Base-by-base conservation (phyloP, 306 rosid genomes). In the Vachellia pachyceras region DNA sequence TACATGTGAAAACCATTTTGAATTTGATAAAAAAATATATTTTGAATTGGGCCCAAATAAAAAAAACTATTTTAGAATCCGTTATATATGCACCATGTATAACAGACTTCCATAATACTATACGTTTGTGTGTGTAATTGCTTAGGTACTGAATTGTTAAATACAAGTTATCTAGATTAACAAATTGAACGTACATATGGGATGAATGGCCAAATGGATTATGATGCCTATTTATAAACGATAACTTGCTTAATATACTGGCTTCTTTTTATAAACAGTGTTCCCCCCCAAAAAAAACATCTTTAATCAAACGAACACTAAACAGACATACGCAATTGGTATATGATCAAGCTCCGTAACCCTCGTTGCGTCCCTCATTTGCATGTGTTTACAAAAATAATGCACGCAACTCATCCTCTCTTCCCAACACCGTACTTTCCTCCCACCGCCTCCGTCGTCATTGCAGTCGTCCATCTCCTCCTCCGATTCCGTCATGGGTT, bases 401-500 rank as follows among this genome's bases (percentile, higher is more conserved):
- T 42, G 47, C 66, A 73, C 29, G 68, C 6, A 13, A 11, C 58
- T 20, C 64, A 20, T 1, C 73, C 23, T 70, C 44, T 33, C 23
- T 22, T 14, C 46, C 69, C 39, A 39, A 17, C 47, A 13, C n/a
- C 60, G 47, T 20, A 37, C 72, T 60, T 52, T 47, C 10, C 17
- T 82, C 18, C 10, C 65, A n/a, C 36, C 25, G 12, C 12, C 39
- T 63, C 22, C 69, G 69, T 35, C 33, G 33, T 29, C 33, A 29
- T 29, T 2, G 33, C 33, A 1, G 33, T 29, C 33, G 33, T 29
- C 33, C 33, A 29, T 29, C 1, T 29, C 22, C 17, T 36, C 42
- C n/a, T 7, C 41, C 35, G 15, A 29, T 10, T 39, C 63, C 25
- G 23, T 47, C 69, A 89, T 90, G 95, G 95, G 95, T 81, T 92